Evolutionary conservation across 2,329 filamentous ascomycete genomes (phyloP).

Genomic region (Aspergillus clavatus): DNA sequence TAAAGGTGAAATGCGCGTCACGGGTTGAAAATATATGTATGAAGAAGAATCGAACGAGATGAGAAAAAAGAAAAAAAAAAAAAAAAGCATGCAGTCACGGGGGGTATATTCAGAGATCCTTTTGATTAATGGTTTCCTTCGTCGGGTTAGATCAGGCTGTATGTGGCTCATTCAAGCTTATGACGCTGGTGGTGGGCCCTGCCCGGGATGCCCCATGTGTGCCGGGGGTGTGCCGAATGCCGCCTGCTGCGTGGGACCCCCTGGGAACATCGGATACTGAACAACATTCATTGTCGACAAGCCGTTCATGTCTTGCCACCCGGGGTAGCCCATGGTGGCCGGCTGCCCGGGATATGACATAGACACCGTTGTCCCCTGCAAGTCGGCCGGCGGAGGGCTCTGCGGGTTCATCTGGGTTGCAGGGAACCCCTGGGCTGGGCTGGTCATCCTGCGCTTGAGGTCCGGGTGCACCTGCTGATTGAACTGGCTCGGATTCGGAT

Average conservation of each 20-base stretch:
- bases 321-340: slow-evolving; percentile 25
- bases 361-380: slow-evolving; percentile 24
- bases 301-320: slow-evolving; percentile 28
- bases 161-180: slow-evolving; percentile 1
- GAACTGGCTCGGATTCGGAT: slow-evolving; percentile 26
- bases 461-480: slow-evolving; percentile 28
- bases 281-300: slow-evolving; percentile 29
- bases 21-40: slow-evolving; percentile 20
- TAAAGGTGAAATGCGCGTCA: slow-evolving; percentile 23
- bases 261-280: slow-evolving; percentile 31
- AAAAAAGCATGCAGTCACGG: slow-evolving; percentile 10
- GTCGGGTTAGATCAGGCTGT: not conserved
- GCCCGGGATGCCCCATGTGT: slow-evolving; percentile 31
- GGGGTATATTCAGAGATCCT: slow-evolving; percentile 10
- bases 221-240: slow-evolving; percentile 20
- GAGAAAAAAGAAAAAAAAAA: slow-evolving; percentile 11
- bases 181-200: slow-evolving; percentile 23
- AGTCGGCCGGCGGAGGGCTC: slow-evolving; percentile 22
- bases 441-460: slow-evolving; percentile 36
- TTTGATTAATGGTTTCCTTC: not conserved
- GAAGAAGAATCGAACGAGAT: slow-evolving; percentile 4
- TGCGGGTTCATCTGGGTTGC: slow-evolving; percentile 20
- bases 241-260: slow-evolving; percentile 24
- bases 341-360: slow-evolving; percentile 28
- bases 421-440: slow-evolving; percentile 27